A percentile compares a stretch with the other conserved stretches of the same genome.
These are phyloP conservation scores for Kuraishia ogatae DNA, from an alignment of 805 yeast genomes.

Conservation along the genomic window DNA sequence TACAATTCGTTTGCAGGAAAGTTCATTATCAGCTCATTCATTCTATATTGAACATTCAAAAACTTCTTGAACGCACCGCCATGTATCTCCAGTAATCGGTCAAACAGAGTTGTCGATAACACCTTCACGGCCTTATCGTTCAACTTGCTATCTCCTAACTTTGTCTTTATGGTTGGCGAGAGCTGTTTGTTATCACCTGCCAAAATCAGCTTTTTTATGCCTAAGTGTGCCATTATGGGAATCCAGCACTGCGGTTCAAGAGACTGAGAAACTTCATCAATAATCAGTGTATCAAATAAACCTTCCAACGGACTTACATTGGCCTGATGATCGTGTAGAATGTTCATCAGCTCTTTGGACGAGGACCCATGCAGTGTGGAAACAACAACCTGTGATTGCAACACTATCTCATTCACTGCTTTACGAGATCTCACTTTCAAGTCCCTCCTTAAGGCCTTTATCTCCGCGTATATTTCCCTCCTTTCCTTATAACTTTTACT, in stretches of 20 bases:
- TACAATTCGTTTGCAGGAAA: constrained; percentile 70
- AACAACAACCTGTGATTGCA: constrained; percentile 59
- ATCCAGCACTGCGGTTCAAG: constrained; percentile 97
- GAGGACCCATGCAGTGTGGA: constrained; percentile 89
- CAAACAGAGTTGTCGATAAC: constrained; percentile 70
- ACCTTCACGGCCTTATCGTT: constrained; percentile 29
- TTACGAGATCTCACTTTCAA: constrained; percentile 57
- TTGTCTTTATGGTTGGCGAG: constrained; percentile 80
- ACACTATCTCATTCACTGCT: constrained; percentile 48
- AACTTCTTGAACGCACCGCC: constrained; percentile 42
- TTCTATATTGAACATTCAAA: constrained; percentile 76
- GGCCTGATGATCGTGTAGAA: constrained; percentile 22
- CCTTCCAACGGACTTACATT: constrained; percentile 11
- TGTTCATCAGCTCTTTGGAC: constrained; percentile 52
- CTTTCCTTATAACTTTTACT: constrained; percentile 57
- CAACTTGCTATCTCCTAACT: constrained; percentile 13
- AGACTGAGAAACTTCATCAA: constrained; percentile 93
- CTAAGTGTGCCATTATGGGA: constrained; percentile 63
- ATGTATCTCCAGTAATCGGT: constrained; percentile 50
- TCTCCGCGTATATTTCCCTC: constrained; percentile 55
- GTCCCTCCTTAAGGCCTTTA: constrained; percentile 65
- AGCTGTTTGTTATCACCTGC: constrained; percentile 94
- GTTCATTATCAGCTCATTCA: constrained; percentile 71
- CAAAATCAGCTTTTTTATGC: constrained; percentile 51
- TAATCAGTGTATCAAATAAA: constrained; percentile 71